Evolutionary conservation across 306 rosid species (phyloP).

Genomic region (Medicago arabica): DNA sequence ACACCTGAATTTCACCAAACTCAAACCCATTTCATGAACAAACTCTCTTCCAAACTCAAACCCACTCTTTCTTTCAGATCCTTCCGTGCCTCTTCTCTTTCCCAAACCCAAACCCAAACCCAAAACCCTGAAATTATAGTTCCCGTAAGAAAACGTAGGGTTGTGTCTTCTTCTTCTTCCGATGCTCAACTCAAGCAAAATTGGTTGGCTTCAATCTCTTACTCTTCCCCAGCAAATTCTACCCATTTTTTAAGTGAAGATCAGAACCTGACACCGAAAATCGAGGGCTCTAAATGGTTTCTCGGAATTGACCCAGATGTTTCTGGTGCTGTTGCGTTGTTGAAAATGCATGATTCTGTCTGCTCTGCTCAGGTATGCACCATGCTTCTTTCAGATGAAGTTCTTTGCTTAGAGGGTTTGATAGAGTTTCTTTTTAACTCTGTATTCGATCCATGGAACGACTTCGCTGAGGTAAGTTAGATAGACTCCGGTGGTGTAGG

Average conservation of each 20-base stretch:
- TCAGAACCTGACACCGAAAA: background rate
- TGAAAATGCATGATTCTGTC: conserved; percentile 54
- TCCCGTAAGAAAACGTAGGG: conserved; percentile 36
- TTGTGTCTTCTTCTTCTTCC: conserved; percentile 47
- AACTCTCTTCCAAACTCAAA: conserved; percentile 48
- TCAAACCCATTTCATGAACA: conserved; percentile 47
- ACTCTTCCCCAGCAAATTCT: conserved; percentile 50
- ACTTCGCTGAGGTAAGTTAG: no score
- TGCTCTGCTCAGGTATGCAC: conserved; percentile 68
- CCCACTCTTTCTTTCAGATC: conserved; percentile 39
- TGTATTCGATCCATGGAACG: no score
- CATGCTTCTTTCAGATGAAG: conserved; percentile 7
- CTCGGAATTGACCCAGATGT: conserved; percentile 88
- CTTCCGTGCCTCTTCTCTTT: conserved; percentile 42
- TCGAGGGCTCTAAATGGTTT: conserved; percentile 59
- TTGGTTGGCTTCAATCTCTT: conserved; percentile 87
- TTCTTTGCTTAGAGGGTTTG: no score
- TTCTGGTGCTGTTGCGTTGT: conserved; percentile 78
- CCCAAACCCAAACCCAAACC: background rate
- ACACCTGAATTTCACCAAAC: conserved; percentile 34
- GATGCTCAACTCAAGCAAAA: conserved; percentile 67
- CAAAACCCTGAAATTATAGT: conserved; percentile 31
- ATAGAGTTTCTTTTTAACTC: no score
- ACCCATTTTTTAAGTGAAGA: conserved; percentile 33
- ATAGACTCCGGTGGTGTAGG: no score